A percentile compares a stretch with the other conserved stretches of the same genome.
These are phyloP conservation scores for Penicillium rolfsii DNA, from an alignment of 2,329 filamentous ascomycete species.

Conservation along the genomic window DNA sequence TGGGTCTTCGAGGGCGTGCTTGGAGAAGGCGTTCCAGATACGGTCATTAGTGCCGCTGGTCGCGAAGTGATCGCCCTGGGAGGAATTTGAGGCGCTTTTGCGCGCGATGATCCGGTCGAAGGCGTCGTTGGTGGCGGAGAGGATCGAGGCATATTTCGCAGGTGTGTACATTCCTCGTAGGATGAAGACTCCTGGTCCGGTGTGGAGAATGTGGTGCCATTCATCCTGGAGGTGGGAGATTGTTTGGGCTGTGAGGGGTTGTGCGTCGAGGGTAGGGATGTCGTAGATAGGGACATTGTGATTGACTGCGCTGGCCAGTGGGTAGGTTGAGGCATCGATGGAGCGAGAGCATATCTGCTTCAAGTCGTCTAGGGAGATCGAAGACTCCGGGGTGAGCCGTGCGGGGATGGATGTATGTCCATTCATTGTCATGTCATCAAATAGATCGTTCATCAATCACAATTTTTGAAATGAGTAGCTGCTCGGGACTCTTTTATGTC, in stretches of 20 bases:
- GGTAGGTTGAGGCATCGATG: conserved; percentile 48
- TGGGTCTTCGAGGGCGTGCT: conserved; percentile 59
- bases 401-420: conserved; percentile 18
- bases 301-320: conserved; percentile 50
- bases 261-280: conserved; percentile 42
- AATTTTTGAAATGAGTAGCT: not conserved
- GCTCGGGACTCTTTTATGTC: conserved; percentile 11
- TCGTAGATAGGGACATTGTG: conserved; percentile 62
- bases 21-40: conserved; percentile 69
- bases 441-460: not conserved
- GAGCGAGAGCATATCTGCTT: conserved; percentile 50
- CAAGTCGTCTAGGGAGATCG: conserved; percentile 46
- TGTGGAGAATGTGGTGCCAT: conserved; percentile 61
- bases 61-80: conserved; percentile 65
- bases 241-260: conserved; percentile 32
- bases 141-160: conserved; percentile 38
- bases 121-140: conserved; percentile 53
- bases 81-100: conserved; percentile 42
- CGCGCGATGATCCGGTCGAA: conserved; percentile 55
- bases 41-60: conserved; percentile 59
- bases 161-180: conserved; percentile 55
- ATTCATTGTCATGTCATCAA: conserved; percentile 4
- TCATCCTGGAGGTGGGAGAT: conserved; percentile 59
- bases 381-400: conserved; percentile 29
- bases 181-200: conserved; percentile 64